Conservation (phyloP, 1,284 basidiomycete species). For the Ustanciosporium gigantosporum region DNA sequence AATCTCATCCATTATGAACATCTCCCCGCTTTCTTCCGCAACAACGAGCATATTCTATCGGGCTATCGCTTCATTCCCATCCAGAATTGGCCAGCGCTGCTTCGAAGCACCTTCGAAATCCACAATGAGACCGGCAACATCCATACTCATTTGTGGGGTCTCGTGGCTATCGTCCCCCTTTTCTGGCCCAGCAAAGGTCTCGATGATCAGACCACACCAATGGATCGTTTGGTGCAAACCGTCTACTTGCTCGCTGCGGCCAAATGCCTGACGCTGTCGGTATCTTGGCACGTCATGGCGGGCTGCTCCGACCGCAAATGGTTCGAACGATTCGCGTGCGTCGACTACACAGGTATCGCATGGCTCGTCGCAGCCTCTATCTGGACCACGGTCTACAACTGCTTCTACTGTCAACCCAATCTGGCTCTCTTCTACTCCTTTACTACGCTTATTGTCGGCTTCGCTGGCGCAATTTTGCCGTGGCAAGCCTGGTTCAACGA, state of each 20-base stretch:
- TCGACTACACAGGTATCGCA: constrained; percentile 60
- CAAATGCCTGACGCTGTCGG: constrained; percentile 55
- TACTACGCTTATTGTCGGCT: constrained; percentile 50
- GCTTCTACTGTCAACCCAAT: constrained; percentile 60
- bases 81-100: constrained; percentile 42
- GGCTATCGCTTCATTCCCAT: constrained; percentile 60
- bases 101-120: constrained; percentile 55
- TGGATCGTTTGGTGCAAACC: constrained; percentile 56
- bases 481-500: constrained; percentile 59
- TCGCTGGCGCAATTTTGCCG: constrained; percentile 54
- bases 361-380: constrained; percentile 59
- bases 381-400: constrained; percentile 58
- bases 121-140: constrained; percentile 61
- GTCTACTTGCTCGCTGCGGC: constrained; percentile 57
- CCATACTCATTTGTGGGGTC: constrained; percentile 55
- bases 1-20: constrained; percentile 51
- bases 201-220: constrained; percentile 54
- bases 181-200: constrained; percentile 55
- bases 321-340: constrained; percentile 58
- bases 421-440: constrained; percentile 52
- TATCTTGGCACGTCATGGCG: constrained; percentile 60
- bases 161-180: constrained; percentile 47
- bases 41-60: constrained; percentile 58
- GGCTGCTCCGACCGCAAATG: constrained; percentile 55
- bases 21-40: constrained; percentile 55